phyloP scores from a whole-genome alignment of 331 rosid species.

The Spiraea crenata region DNA sequence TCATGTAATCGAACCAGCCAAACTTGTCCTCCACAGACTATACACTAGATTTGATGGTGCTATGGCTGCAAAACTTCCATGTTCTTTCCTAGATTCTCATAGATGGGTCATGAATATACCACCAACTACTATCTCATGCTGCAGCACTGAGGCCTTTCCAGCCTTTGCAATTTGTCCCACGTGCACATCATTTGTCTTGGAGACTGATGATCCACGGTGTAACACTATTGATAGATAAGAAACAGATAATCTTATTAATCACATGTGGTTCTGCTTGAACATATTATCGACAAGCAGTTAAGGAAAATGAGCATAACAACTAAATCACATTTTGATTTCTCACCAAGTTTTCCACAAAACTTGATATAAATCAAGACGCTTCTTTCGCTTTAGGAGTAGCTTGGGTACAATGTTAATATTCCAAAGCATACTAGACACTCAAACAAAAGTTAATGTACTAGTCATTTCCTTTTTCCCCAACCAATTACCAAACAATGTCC shows the following conservation, averaged over 20 bases:
- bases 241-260: too few relatives aligned
- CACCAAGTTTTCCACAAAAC: too few relatives aligned
- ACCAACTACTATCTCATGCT: slow-evolving; percentile 54
- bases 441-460: not conserved
- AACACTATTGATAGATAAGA: too few relatives aligned
- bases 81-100: slow-evolving; percentile 20
- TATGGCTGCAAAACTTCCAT: slow-evolving; percentile 58
- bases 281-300: slow-evolving; percentile 4
- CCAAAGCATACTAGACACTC: not conserved
- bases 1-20: slow-evolving; percentile 19
- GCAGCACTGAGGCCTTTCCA: slow-evolving; percentile 63
- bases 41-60: slow-evolving; percentile 36
- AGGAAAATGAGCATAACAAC: not conserved
- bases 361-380: not conserved
- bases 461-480: slow-evolving; percentile 6
- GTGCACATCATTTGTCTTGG: slow-evolving; percentile 84
- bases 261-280: not conserved
- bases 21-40: slow-evolving; percentile 34
- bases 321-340: not conserved
- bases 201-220: slow-evolving; percentile 84
- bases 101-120: not conserved
- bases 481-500: slow-evolving; percentile 2
- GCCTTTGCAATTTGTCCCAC: slow-evolving; percentile 61
- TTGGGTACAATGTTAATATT: not conserved
- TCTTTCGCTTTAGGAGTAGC: not conserved